Evolutionary conservation across 148 eudicot genomes (phyloP).

Genomic region (Nyssa sinensis): DNA sequence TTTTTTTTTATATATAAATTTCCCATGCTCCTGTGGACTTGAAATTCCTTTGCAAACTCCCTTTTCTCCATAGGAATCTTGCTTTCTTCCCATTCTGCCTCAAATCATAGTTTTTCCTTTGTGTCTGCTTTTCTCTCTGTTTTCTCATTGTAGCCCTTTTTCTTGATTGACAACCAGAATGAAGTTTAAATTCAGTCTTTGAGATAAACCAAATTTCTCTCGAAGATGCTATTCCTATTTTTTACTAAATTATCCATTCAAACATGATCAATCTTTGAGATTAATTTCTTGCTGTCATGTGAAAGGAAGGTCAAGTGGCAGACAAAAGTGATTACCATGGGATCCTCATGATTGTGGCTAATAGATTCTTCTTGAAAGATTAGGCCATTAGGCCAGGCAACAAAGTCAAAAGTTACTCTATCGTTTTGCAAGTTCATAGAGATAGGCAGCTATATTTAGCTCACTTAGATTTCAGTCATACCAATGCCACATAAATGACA

Average conservation of each 20-base stretch:
- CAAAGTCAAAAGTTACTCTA: not conserved
- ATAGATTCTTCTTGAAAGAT: not conserved
- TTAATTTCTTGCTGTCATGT: slow-evolving; percentile 1
- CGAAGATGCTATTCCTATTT: no score
- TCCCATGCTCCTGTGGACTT: not conserved
- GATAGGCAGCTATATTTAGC: not conserved
- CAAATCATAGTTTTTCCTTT: not conserved
- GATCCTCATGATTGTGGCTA: not conserved
- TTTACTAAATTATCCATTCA: no score
- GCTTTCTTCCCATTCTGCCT: not conserved
- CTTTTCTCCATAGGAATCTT: not conserved
- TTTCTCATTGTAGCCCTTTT: no score
- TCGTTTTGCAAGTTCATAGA: not conserved
- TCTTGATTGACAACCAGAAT: no score
- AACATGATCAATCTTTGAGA: not conserved
- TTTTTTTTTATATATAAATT: not conserved
- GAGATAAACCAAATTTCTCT: no score
- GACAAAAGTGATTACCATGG: slow-evolving; percentile 6
- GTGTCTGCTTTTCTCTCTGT: not conserved
- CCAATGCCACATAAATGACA: not conserved
- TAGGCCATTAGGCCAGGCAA: not conserved
- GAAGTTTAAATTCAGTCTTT: no score
- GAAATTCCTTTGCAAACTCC: not conserved
- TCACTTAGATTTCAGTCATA: not conserved
- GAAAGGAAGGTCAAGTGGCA: slow-evolving; percentile 6